These are phyloP conservation scores for Neobulgaria alba DNA, from an alignment of 2,329 filamentous ascomycete species.

Conservation along the genomic window DNA sequence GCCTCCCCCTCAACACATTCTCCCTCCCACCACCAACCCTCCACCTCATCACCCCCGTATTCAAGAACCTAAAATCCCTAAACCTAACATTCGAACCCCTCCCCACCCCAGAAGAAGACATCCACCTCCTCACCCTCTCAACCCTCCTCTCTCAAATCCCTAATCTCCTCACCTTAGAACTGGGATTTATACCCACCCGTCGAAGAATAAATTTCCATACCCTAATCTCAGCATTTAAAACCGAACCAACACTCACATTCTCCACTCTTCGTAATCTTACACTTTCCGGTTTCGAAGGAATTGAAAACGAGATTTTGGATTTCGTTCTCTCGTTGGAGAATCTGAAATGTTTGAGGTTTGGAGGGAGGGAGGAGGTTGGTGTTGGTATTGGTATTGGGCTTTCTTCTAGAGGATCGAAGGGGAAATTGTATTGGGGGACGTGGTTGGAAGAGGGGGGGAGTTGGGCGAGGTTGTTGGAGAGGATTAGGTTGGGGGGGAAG, in stretches of 20 bases:
- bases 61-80: too few relatives aligned
- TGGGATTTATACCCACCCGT: conserved; percentile 19
- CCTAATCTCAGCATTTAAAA: conserved; percentile 12
- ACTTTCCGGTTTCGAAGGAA: conserved; percentile 36
- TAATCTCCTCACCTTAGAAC: conserved; percentile 11
- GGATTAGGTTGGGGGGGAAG: conserved; percentile 32
- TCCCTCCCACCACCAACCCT: conserved; percentile 13
- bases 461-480: conserved; percentile 36
- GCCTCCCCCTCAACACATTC: conserved; percentile 26
- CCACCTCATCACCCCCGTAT: conserved; percentile 8
- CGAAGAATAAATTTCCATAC: conserved; percentile 15
- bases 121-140: conserved; percentile 12
- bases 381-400: too few relatives aligned
- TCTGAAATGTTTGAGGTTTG: conserved; percentile 36
- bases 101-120: conserved; percentile 11
- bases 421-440: conserved; percentile 36
- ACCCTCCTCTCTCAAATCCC: conserved; percentile 12
- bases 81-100: conserved; percentile 29
- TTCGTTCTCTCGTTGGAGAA: conserved; percentile 37
- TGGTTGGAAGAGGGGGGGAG: conserved; percentile 38
- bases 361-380: conserved; percentile 36
- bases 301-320: conserved; percentile 35
- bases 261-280: conserved; percentile 34
- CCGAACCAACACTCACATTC: conserved; percentile 28
- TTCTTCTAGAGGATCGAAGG: conserved; percentile 33